Evolutionary conservation across 169 alveolate species (phyloP).

Genomic region (Ophryocystis elektroscirrha): DNA sequence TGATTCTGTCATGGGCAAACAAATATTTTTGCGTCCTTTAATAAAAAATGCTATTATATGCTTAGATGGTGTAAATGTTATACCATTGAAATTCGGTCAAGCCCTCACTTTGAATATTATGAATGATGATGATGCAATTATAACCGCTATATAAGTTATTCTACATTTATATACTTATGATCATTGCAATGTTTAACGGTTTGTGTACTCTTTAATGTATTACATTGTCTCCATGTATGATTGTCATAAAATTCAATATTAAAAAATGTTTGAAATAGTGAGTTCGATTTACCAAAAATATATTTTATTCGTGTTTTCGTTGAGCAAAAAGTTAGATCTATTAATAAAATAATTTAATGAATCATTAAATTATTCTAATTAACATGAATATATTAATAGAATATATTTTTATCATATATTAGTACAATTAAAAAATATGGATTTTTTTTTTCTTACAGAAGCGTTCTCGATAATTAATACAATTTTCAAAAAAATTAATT

Average conservation of each 20-base stretch:
- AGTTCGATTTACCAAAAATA: too few species aligned
- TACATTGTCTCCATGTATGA: neutral
- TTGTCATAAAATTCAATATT: neutral
- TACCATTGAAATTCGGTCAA: slow-evolving; percentile 12
- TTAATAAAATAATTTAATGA: too few species aligned
- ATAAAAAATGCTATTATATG: slow-evolving; percentile 16
- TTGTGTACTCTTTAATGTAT: neutral
- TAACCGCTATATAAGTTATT: neutral
- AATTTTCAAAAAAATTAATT: too few species aligned
- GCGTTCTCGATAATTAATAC: too few species aligned
- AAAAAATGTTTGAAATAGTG: neutral
- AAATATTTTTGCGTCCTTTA: slow-evolving; percentile 11
- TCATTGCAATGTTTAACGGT: neutral
- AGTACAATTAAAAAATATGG: too few species aligned
- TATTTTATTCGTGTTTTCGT: too few species aligned
- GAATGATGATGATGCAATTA: slow-evolving; percentile 11
- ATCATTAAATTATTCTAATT: too few species aligned
- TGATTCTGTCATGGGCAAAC: slow-evolving; percentile 6
- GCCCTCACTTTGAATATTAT: slow-evolving; percentile 9
- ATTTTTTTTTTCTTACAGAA: too few species aligned
- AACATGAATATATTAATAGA: too few species aligned
- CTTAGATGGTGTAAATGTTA: slow-evolving; percentile 17
- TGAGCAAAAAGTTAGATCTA: too few species aligned
- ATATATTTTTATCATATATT: too few species aligned
- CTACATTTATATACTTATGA: neutral